Conservation (phyloP, 306 rosid genomes). For the Vicia villosa region DNA sequence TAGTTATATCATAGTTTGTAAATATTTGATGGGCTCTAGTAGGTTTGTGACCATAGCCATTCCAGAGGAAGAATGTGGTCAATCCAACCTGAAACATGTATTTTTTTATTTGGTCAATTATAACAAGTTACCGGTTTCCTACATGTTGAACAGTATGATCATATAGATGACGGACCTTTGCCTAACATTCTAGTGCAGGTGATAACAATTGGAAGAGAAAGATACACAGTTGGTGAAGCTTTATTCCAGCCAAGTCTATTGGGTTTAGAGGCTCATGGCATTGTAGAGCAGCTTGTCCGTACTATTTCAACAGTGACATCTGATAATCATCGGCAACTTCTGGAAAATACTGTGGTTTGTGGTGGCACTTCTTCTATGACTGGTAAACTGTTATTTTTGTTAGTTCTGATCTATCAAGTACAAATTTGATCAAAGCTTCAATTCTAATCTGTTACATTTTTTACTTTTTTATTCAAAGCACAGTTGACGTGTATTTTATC, state of each 20-base stretch:
- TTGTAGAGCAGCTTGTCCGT: constrained; percentile 98
- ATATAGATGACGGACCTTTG: constrained; percentile 17
- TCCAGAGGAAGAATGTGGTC: background rate
- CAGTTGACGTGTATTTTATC: background rate
- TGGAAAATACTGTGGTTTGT: constrained; percentile 93
- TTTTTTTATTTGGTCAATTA: constrained; percentile 11
- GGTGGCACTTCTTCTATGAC: constrained; percentile 90
- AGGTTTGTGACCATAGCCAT: background rate
- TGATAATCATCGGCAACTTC: constrained; percentile 91
- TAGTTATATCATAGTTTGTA: background rate
- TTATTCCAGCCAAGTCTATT: constrained; percentile 84
- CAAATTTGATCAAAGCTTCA: constrained; percentile 8
- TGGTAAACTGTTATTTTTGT: constrained; percentile 49
- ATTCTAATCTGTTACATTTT: background rate
- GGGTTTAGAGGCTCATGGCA: constrained; percentile 93
- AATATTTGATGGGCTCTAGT: background rate
- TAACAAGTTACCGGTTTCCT: background rate
- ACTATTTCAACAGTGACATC: constrained; percentile 90
- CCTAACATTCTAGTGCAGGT: constrained; percentile 51
- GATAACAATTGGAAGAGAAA: constrained; percentile 84
- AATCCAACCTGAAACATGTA: constrained; percentile 1
- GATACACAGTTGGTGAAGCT: constrained; percentile 91
- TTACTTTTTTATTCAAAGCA: constrained; percentile 6
- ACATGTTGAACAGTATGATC: background rate
- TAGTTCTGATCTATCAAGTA: background rate